Percentiles rank a stretch among this genome's conserved stretches.
phyloP scores from a whole-genome alignment of 352 stramenopile species.

The Phytophthora idaei region DNA sequence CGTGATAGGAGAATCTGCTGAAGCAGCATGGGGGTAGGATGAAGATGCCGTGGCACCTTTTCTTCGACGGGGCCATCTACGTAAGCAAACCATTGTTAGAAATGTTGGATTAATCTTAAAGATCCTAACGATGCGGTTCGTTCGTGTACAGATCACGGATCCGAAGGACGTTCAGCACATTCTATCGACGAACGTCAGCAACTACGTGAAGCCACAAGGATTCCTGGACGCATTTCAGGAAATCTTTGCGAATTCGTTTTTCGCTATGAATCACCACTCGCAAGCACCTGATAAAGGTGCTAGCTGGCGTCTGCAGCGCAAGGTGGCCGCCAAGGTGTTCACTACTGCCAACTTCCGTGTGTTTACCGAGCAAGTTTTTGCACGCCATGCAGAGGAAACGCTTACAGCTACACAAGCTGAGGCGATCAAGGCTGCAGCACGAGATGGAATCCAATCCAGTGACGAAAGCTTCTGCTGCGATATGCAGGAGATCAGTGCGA shows the following conservation, averaged over 20 bases:
- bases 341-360: conserved; percentile 64
- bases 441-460: background rate
- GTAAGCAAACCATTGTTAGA: conserved; percentile 20
- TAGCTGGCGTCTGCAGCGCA: conserved; percentile 78
- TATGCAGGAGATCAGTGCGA: conserved; percentile 56
- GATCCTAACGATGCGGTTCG: background rate
- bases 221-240: conserved; percentile 73
- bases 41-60: conserved; percentile 74
- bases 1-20: conserved; percentile 43
- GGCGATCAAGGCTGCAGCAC: conserved; percentile 4
- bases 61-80: conserved; percentile 69
- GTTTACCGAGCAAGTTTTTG: conserved; percentile 56
- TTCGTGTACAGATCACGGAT: conserved; percentile 47
- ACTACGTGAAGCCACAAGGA: conserved; percentile 77
- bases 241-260: conserved; percentile 76
- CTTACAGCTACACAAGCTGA: conserved; percentile 16
- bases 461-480: conserved; percentile 40
- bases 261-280: conserved; percentile 73
- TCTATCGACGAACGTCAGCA: conserved; percentile 62
- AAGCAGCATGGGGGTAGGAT: conserved; percentile 51
- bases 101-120: background rate
- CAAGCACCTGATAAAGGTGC: conserved; percentile 54
- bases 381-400: conserved; percentile 41
- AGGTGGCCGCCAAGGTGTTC: conserved; percentile 89
- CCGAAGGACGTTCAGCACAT: conserved; percentile 73